Evolutionary conservation across 108 stramenopile species (phyloP).

Genomic region (Pseudonitzschia multiseries): DNA sequence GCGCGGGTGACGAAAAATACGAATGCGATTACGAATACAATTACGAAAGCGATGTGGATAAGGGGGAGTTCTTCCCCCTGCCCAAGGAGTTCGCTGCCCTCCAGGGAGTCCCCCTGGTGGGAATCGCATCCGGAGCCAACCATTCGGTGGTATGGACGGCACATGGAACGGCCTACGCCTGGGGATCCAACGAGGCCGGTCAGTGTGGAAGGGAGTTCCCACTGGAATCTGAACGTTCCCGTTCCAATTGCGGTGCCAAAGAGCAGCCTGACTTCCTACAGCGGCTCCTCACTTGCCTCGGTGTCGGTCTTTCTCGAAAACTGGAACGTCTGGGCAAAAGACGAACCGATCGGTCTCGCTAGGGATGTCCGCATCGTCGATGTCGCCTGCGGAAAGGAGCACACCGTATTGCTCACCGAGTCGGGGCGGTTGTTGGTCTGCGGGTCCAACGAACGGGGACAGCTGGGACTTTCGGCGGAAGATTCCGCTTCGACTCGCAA

Average conservation of each 20-base stretch:
- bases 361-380: conserved; percentile 61
- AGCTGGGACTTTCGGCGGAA: conserved; percentile 38
- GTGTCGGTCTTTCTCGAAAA: conserved; percentile 34
- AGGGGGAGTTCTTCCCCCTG: conserved; percentile 9
- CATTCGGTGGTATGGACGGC: conserved; percentile 78
- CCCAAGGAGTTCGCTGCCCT: conserved; percentile 50
- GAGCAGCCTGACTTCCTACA: background rate
- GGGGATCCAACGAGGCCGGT: conserved; percentile 61
- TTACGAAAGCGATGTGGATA: background rate
- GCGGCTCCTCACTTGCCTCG: background rate
- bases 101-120: conserved; percentile 60
- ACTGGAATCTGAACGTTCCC: conserved; percentile 40
- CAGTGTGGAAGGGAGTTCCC: conserved; percentile 71
- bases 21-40: conserved; percentile 36
- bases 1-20: conserved; percentile 47
- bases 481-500: background rate
- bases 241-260: conserved; percentile 49
- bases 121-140: conserved; percentile 54
- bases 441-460: conserved; percentile 58
- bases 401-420: conserved; percentile 58
- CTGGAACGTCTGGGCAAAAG: conserved; percentile 35
- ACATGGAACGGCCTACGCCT: conserved; percentile 66
- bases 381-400: conserved; percentile 66
- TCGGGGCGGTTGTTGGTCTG: conserved; percentile 65
- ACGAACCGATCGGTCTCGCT: conserved; percentile 32